Evolutionary conservation across 2,329 filamentous ascomycete species (phyloP), one percentile per base, ranked within the genome.

Genomic region (Lasiodiplodia citricola): DNA sequence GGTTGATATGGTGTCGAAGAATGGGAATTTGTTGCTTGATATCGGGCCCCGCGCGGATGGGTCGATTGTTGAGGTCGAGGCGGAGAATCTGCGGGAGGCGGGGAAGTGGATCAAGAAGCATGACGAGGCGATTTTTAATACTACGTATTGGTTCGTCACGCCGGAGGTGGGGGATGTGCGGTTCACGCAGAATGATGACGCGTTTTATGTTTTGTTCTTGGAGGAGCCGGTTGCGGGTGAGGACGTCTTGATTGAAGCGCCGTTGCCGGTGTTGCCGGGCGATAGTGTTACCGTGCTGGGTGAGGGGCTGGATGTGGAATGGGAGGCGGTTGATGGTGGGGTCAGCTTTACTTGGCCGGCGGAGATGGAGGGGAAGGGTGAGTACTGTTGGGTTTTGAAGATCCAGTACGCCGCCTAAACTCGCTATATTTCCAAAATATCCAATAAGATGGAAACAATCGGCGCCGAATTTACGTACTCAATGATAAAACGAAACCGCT

Each of bases 21-120:
- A 87, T 66, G 86, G 86, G 0, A 88, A 88, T 70, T 80, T 88
- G 64, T 71, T 89, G 65, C 80, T 88, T 0, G 85, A 89, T 68
- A 80, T 89, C 51, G 87, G 87, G 0, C 87, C 87, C 0, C 80
- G 73, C n/a, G 85, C 85, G 1, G 82, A 89, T 71, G 87, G 87
- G 0, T 83, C 80, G 0, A 85, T 90, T 44, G 78, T 85, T 3
- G 79, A 84, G 4, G 76, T 82, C 2, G 86, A 87, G 75, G 75
- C 81, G 41, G 74, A 79, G 0, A 82, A 84, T 70, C 75, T 90
- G 18, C 79, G 82, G 0, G 80, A 82, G 51, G 87, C 86, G 0
- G 87, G 87, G 0, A 70, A 63, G 1, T 89, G 87, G 87, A 87
- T 89, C 66, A 80, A 81, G 37, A 72, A 71, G 0, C 86, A 89